phyloP scores from a whole-genome alignment of 495 filamentous ascomycete species.

The Podospora tetraspora region DNA sequence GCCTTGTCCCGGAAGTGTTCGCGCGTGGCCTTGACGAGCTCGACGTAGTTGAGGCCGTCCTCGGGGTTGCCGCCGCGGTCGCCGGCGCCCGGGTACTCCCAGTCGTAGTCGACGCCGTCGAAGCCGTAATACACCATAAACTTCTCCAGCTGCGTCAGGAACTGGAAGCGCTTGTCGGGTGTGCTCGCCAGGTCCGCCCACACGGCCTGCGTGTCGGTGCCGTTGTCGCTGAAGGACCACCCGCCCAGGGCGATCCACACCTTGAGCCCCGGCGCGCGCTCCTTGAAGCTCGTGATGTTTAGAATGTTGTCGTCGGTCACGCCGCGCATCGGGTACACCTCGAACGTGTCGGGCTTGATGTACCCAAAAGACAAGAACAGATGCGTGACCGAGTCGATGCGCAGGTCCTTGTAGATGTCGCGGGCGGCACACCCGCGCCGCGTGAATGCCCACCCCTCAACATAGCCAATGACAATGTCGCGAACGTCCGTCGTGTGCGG shows the following conservation, averaged over 20 bases:
- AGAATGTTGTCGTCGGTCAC: background rate
- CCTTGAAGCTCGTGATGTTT: conserved; percentile 27
- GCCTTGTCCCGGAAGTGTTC: conserved; percentile 23
- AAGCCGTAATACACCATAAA: conserved; percentile 46
- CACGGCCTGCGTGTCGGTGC: conserved; percentile 28
- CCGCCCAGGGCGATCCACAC: conserved; percentile 41
- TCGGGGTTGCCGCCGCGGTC: conserved; percentile 40
- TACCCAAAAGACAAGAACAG: conserved; percentile 24
- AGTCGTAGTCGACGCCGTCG: conserved; percentile 52
- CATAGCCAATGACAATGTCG: background rate
- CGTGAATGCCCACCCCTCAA: no score
- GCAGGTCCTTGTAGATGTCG: no score
- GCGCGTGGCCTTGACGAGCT: conserved; percentile 33
- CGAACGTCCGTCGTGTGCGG: background rate
- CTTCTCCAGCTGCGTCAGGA: conserved; percentile 36
- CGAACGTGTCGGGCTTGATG: conserved; percentile 15
- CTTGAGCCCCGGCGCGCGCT: conserved; percentile 34
- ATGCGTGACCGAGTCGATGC: conserved; percentile 1
- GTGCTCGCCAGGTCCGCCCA: conserved; percentile 11
- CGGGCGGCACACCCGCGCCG: no score
- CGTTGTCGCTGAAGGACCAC: conserved; percentile 41
- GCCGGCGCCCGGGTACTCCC: conserved; percentile 42
- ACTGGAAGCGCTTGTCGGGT: conserved; percentile 27
- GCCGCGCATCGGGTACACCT: conserved; percentile 14
- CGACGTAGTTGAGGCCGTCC: conserved; percentile 42